phyloP scores from a whole-genome alignment of 2,329 filamentous ascomycete genomes.

The Coccinonectria pachysandricola region DNA sequence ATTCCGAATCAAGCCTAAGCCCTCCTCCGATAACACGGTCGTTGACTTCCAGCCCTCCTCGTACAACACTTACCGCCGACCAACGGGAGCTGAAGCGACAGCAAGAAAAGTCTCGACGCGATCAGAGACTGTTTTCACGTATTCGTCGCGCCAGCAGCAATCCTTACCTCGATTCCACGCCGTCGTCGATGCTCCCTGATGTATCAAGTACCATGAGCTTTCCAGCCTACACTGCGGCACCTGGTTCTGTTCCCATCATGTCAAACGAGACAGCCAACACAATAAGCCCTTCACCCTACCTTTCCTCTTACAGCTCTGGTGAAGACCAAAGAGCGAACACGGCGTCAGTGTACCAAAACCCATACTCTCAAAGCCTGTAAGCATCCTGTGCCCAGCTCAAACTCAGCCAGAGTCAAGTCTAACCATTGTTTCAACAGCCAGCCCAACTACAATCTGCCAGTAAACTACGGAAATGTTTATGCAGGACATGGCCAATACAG shows the following conservation, averaged over 20 bases:
- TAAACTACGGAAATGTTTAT: constrained; percentile 33
- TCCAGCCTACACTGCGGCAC: constrained; percentile 41
- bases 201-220: constrained; percentile 32
- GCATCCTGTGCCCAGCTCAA: no score
- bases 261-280: constrained; percentile 40
- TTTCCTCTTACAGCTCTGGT: constrained; percentile 40
- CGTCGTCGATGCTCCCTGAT: constrained; percentile 26
- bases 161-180: constrained; percentile 30
- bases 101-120: constrained; percentile 47
- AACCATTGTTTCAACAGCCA: constrained; percentile 18
- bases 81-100: constrained; percentile 54
- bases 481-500: constrained; percentile 26
- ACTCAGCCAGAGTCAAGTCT: constrained; percentile 16
- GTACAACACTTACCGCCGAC: constrained; percentile 43
- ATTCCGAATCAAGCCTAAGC: constrained; percentile 41
- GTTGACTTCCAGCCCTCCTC: constrained; percentile 47
- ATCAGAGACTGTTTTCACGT: constrained; percentile 43
- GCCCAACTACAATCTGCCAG: constrained; percentile 31
- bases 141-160: constrained; percentile 41
- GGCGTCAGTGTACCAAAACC: constrained; percentile 23
- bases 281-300: constrained; percentile 32
- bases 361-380: constrained; percentile 29
- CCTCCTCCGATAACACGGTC: constrained; percentile 41
- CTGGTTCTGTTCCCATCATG: constrained; percentile 38
- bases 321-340: constrained; percentile 32